Base-by-base conservation (phyloP, 2,329 filamentous ascomycete species). In the Microdochium nivale region DNA sequence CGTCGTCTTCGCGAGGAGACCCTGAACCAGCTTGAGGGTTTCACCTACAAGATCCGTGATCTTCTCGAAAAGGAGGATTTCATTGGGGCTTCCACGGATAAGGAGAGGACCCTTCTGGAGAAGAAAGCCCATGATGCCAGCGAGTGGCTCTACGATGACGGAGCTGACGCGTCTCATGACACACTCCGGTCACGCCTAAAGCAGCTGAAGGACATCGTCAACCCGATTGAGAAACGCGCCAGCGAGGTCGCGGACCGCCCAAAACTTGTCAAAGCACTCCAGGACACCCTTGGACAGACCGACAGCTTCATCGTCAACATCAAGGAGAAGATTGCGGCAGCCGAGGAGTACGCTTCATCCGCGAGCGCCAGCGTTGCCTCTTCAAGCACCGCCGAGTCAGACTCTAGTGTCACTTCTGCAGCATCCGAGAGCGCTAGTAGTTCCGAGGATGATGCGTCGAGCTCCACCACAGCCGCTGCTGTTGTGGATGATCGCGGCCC, bases 141-240 rank as follows among this genome's bases (percentile, higher is more conserved):
- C 60, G 90, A 96, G 11, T 99, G 94, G 92, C 82, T 99, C 54
- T 94, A 96, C 65, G 88, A 81, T 16, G 90, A 91, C 47, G 90
- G 92, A 52, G 78, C 80, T 16, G 84, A 90, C 48, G 91, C 94
- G 3, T 76, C 80, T 33, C 84, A 84, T 53, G 82, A 88, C 2
- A 83, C 86, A 48, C 79, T 99, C 61, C 88, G 86, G 66, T 77
- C 80, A 51, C 89, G 86, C 65, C 79, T 95, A 49, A 86, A 88
- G 67, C 80, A 80, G 46, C 80, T 99, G 49, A 86, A 89, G 64
- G 80, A 83, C 50, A 80, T 96, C 47, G 87, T 91, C 50, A 74
- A 81, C 30, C 92, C 91, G 1, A 83, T 96, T 25, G 78, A 90
- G 59, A 83, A 79, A 63, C 82, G 94, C 53, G 83, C 85, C 48